A percentile compares a stretch with the other conserved stretches of the same genome.
Evolutionary conservation across 148 eudicot species (phyloP).

Genomic region (Cornus controversa): DNA sequence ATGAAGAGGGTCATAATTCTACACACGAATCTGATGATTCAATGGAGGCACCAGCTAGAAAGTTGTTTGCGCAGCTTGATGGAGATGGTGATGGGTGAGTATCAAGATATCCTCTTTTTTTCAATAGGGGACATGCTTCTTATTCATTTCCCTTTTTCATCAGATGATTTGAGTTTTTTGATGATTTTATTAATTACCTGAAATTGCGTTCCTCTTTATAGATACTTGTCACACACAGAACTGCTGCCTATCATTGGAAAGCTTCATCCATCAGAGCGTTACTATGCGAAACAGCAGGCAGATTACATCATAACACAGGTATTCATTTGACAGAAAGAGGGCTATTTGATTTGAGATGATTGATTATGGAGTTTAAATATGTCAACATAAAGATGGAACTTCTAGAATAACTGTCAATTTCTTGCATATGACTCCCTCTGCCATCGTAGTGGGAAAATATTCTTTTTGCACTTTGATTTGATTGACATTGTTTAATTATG

Average conservation of each 20-base stretch:
- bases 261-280: slow-evolving; percentile 88
- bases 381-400: neutral
- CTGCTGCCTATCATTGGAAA: slow-evolving; percentile 78
- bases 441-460: too few relatives aligned
- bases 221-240: slow-evolving; percentile 64
- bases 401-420: too few relatives aligned
- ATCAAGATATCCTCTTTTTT: neutral
- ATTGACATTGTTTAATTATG: too few relatives aligned
- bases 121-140: neutral
- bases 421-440: neutral
- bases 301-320: slow-evolving; percentile 95
- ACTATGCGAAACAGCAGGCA: slow-evolving; percentile 95
- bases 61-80: slow-evolving; percentile 81
- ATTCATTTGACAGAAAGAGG: slow-evolving; percentile 12
- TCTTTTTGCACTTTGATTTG: too few relatives aligned
- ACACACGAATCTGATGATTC: slow-evolving; percentile 51
- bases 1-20: slow-evolving; percentile 63
- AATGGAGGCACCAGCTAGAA: slow-evolving; percentile 66
- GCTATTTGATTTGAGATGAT: slow-evolving; percentile 2
- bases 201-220: slow-evolving; percentile 24
- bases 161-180: neutral
- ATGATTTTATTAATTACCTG: neutral
- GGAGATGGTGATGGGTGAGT: slow-evolving; percentile 82
- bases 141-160: neutral
- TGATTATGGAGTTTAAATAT: neutral